phyloP scores from a whole-genome alignment of 495 filamentous ascomycete species.

The Neurospora sp. region DNA sequence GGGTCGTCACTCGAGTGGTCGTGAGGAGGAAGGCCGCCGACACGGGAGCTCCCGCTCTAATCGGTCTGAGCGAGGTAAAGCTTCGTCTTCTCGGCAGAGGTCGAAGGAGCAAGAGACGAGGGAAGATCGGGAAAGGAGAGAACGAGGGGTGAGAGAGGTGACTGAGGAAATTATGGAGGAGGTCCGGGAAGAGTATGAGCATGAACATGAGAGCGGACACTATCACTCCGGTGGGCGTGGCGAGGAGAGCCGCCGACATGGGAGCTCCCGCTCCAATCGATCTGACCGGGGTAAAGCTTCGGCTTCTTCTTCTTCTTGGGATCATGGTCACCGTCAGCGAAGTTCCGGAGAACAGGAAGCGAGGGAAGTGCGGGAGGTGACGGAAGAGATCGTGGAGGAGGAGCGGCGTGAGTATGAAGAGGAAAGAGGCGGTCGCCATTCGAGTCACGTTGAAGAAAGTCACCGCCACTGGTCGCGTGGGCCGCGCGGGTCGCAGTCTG shows the following conservation, averaged over 20 bases:
- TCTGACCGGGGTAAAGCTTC: neutral
- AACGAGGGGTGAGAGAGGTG: constrained; percentile 21
- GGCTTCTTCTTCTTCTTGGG: neutral
- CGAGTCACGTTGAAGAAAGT: neutral
- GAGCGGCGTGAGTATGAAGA: neutral
- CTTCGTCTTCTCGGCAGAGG: neutral
- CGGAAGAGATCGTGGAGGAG: neutral
- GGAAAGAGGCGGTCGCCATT: neutral
- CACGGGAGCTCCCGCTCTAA: neutral
- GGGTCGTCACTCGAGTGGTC: neutral
- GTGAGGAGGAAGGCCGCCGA: neutral
- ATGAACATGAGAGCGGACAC: neutral
- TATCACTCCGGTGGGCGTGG: neutral
- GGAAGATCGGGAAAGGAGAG: constrained; percentile 44
- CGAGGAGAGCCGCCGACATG: neutral
- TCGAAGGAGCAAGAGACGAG: constrained; percentile 19
- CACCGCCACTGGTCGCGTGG: neutral
- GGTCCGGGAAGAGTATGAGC: constrained; percentile 51
- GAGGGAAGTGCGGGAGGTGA: constrained; percentile 12
- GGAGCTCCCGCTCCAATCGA: neutral
- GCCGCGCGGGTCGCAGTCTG: neutral
- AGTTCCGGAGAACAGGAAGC: constrained; percentile 2
- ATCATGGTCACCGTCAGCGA: neutral
- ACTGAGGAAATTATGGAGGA: constrained; percentile 79
- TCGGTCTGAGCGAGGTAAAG: neutral